A percentile compares a stretch with the other conserved stretches of the same genome.
phyloP scores from a whole-genome alignment of 257 asterid species.

The Solanum tarijense region DNA sequence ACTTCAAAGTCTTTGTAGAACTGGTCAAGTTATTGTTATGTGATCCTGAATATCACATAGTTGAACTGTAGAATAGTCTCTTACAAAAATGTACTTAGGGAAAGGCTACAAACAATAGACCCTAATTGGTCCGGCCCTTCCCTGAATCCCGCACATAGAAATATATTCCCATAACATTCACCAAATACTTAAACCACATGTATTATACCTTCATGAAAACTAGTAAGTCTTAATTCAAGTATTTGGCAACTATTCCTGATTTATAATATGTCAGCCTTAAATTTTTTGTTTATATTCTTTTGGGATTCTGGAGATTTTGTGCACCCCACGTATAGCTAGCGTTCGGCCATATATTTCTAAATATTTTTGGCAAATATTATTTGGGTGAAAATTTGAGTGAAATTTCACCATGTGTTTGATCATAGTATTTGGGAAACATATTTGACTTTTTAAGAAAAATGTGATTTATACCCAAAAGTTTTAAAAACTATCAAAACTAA shows the following conservation, averaged over 20 bases:
- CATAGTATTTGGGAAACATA: no score
- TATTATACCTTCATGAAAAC: neutral
- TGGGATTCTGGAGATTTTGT: conserved; percentile 39
- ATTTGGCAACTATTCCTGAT: neutral
- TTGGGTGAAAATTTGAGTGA: no score
- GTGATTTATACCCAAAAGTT: no score
- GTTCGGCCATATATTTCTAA: no score
- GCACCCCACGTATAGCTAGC: conserved; percentile 24
- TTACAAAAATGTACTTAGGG: neutral
- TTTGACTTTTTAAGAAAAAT: no score
- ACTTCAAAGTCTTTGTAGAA: neutral
- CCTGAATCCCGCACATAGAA: neutral
- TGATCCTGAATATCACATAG: fast-evolving
- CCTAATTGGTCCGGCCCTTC: neutral
- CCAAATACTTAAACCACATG: neutral
- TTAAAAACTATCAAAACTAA: no score
- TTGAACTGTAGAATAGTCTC: neutral
- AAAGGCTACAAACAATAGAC: neutral
- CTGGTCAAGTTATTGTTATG: neutral
- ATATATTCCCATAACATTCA: neutral
- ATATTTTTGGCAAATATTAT: no score
- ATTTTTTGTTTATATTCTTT: conserved; percentile 31
- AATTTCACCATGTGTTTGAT: no score
- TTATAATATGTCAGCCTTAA: conserved; percentile 31
- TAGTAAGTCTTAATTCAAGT: neutral